phyloP scores from a whole-genome alignment of 495 filamentous ascomycete species.

The Penicillium goetzii region DNA sequence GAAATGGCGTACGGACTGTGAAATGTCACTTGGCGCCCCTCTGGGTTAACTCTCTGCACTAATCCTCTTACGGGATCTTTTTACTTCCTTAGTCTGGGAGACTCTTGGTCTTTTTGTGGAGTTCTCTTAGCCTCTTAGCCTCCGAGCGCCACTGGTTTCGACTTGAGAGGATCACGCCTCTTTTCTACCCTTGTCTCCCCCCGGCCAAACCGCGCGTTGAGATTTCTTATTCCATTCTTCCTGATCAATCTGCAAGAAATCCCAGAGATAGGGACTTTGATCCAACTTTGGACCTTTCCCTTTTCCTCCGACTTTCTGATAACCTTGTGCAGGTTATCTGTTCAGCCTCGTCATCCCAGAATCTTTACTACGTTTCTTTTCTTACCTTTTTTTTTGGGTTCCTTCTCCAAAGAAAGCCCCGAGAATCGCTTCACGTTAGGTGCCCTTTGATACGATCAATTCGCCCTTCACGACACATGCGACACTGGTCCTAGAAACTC shows the following conservation, averaged over 20 bases:
- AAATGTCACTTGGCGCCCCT: conserved; percentile 1
- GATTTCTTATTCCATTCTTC: not conserved
- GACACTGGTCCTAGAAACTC: not conserved
- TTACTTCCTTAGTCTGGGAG: not conserved
- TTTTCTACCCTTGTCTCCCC: conserved; percentile 4
- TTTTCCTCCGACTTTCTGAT: not conserved
- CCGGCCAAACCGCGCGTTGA: conserved; percentile 10
- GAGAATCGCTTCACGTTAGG: not conserved
- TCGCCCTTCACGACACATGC: not conserved
- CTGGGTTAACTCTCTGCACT: not conserved
- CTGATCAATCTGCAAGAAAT: not conserved
- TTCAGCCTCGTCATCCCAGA: not conserved
- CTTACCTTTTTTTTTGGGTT: not conserved
- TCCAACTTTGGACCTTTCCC: not conserved
- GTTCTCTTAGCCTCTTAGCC: not conserved
- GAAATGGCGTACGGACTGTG: not conserved
- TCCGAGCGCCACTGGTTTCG: not conserved
- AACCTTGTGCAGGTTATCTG: not conserved
- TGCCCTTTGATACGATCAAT: not conserved
- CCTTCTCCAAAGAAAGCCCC: not conserved
- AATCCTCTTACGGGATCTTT: not conserved
- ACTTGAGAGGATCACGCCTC: not conserved
- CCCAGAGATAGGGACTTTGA: not conserved
- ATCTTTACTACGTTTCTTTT: not conserved
- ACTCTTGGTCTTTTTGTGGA: not conserved